phyloP scores from a whole-genome alignment of 345 rosid species.

The Euphorbia tirucalli region DNA sequence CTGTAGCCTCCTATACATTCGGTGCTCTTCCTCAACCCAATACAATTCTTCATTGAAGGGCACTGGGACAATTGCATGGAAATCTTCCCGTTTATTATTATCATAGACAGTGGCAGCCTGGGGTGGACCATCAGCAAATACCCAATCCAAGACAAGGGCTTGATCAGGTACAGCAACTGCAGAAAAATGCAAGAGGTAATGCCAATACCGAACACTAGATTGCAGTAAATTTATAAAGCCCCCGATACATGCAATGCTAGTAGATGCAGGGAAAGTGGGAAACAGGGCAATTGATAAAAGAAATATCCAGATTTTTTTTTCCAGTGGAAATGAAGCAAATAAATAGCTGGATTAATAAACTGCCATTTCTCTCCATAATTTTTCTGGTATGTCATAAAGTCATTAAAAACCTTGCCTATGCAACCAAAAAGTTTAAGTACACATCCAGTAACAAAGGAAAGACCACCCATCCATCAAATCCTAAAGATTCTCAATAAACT shows the following conservation, averaged over 20 bases:
- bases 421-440: no score
- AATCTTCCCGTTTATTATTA: constrained; percentile 67
- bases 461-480: no score
- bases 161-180: constrained; percentile 66
- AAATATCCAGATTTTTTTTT: no score
- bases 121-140: constrained; percentile 90
- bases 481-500: no score
- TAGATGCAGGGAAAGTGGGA: constrained; percentile 2
- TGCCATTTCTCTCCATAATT: no score
- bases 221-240: constrained; percentile 1
- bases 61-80: constrained; percentile 65
- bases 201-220: not conserved
- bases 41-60: constrained; percentile 45
- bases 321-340: no score
- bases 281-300: no score
- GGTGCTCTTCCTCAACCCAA: constrained; percentile 78
- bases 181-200: constrained; percentile 13
- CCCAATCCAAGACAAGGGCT: constrained; percentile 84
- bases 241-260: no score
- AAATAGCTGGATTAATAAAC: no score
- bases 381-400: no score
- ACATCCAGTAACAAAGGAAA: no score
- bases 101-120: constrained; percentile 63
- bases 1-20: constrained; percentile 55
- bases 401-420: no score